Evolutionary conservation across 2,329 filamentous ascomycete genomes (phyloP).

Genomic region (Cercospora zeae-maydis): DNA sequence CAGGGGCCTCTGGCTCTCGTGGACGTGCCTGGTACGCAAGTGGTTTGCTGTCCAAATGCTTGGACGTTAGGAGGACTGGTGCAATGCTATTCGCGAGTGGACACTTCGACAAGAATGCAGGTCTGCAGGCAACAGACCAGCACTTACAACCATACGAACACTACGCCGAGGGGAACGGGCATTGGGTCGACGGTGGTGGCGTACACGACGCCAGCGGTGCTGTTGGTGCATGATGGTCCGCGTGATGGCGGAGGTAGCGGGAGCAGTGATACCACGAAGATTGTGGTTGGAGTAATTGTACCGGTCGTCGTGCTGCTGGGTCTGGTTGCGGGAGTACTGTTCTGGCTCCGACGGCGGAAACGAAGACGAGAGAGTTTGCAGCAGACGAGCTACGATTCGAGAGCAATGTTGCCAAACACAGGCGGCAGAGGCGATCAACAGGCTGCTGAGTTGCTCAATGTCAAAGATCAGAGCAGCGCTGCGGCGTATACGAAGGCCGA

Average conservation of each 20-base stretch:
- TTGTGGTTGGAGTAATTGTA: slow-evolving; percentile 2
- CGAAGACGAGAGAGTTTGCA: not conserved
- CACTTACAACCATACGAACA: not conserved
- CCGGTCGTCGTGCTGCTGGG: slow-evolving; percentile 3
- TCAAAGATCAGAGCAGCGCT: not conserved
- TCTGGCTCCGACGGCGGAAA: slow-evolving; percentile 6
- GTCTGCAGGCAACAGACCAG: slow-evolving; percentile 1
- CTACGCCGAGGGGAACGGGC: not conserved
- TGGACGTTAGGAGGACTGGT: slow-evolving; percentile 8
- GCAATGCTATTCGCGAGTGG: slow-evolving; percentile 7
- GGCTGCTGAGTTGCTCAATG: not conserved
- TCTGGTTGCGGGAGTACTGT: not conserved
- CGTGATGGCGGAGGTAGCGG: not conserved
- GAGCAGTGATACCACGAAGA: not conserved
- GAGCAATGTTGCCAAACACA: not conserved
- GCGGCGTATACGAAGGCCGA: not conserved
- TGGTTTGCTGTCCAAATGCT: slow-evolving; percentile 7
- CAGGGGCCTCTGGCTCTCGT: slow-evolving; percentile 1
- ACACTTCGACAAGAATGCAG: slow-evolving; percentile 1
- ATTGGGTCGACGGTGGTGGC: slow-evolving; percentile 2
- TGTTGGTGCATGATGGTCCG: not conserved
- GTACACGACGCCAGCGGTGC: slow-evolving; percentile 10
- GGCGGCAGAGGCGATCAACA: not conserved
- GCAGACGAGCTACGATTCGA: not conserved
- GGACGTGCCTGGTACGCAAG: slow-evolving; percentile 1